These are phyloP conservation scores for Artomyces pyxidatus DNA, from an alignment of 768 basidiomycete species.

Conservation along the genomic window DNA sequence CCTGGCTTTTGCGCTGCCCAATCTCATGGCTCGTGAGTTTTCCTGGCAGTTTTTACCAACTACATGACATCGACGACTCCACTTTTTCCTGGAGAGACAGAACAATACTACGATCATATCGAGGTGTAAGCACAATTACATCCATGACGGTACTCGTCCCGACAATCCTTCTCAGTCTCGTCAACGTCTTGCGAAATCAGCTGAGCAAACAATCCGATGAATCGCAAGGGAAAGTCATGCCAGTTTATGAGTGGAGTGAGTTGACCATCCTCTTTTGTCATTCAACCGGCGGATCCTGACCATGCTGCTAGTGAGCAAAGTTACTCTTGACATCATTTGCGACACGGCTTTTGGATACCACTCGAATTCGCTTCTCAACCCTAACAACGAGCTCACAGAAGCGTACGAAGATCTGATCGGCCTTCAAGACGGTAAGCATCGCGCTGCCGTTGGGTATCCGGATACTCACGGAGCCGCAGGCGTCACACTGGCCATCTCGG, in stretches of 20 bases:
- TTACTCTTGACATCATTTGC: slow-evolving; percentile 20
- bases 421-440: slow-evolving; percentile 10
- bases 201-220: neutral
- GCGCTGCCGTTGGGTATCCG: too few relatives aligned
- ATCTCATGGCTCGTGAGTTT: slow-evolving; percentile 13
- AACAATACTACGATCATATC: slow-evolving; percentile 1
- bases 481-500: neutral
- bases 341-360: slow-evolving; percentile 14
- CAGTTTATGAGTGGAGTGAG: slow-evolving; percentile 14
- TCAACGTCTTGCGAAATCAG: neutral
- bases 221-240: slow-evolving; percentile 3
- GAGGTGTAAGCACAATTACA: neutral
- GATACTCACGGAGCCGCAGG: too few relatives aligned
- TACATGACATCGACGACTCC: neutral
- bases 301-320: slow-evolving; percentile 7
- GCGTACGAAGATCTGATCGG: slow-evolving; percentile 13
- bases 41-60: neutral
- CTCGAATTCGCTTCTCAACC: slow-evolving; percentile 12
- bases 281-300: too few relatives aligned
- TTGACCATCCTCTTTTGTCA: neutral
- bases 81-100: neutral
- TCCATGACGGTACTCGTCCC: neutral
- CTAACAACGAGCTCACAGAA: slow-evolving; percentile 10
- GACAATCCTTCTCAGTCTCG: neutral
- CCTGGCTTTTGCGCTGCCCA: slow-evolving; percentile 13